Conservation (phyloP, 1,284 basidiomycete species). For the Papiliotrema laurentii region DNA sequence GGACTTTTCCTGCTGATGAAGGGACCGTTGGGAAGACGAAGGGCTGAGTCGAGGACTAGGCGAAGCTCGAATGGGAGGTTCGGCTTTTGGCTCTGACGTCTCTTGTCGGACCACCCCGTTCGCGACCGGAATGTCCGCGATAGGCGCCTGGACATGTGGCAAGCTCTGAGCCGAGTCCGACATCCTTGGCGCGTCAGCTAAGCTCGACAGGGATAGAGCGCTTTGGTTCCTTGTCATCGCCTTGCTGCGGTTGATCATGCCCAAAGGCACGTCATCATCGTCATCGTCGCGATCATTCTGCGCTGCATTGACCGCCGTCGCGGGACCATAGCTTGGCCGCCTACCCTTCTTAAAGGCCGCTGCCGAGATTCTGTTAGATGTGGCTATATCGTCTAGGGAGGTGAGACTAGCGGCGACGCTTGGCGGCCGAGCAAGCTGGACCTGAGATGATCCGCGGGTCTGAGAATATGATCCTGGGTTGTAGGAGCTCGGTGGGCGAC, state of each 20-base stretch:
- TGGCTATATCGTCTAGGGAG: slow-evolving; percentile 20
- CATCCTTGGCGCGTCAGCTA: too few species aligned
- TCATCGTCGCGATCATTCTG: slow-evolving; percentile 11
- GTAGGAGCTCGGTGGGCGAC: slow-evolving; percentile 2
- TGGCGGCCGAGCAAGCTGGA: slow-evolving; percentile 25
- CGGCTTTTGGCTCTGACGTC: too few species aligned
- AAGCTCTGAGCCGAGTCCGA: too few species aligned
- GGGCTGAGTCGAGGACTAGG: slow-evolving; percentile 3
- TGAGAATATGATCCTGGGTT: neutral
- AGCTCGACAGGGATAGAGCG: neutral
- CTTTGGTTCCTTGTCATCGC: slow-evolving; percentile 5
- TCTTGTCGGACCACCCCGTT: too few species aligned
- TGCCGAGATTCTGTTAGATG: slow-evolving; percentile 27
- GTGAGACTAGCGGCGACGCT: slow-evolving; percentile 27
- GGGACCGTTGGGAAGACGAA: neutral
- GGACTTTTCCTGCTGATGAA: neutral
- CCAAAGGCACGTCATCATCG: slow-evolving; percentile 41
- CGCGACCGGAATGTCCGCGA: too few species aligned
- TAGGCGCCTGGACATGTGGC: too few species aligned
- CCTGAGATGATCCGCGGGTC: neutral
- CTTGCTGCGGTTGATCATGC: slow-evolving; percentile 12
- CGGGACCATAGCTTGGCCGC: slow-evolving; percentile 24
- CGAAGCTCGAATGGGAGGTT: neutral
- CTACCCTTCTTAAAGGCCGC: slow-evolving; percentile 39
- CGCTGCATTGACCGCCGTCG: slow-evolving; percentile 9